Percentiles rank a stretch among this genome's conserved stretches.
Conservation (phyloP, 768 basidiomycete genomes). For the Dioszegia aurantiaca region DNA sequence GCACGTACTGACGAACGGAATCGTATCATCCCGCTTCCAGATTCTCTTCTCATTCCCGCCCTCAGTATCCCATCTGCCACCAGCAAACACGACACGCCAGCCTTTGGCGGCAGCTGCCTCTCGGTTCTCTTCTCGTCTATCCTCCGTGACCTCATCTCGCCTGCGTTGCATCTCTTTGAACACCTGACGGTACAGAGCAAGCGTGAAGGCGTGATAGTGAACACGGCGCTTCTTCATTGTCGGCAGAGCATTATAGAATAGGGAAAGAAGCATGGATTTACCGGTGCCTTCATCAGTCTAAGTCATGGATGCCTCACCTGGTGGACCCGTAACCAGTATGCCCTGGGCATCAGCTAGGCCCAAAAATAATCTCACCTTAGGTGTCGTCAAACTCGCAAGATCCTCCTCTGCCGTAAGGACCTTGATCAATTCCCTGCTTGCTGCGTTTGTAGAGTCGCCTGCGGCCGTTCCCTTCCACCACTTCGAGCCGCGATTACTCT, state of each 20-base stretch:
- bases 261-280: constrained; percentile 60
- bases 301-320: constrained; percentile 35
- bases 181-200: constrained; percentile 60
- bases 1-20: constrained; percentile 50
- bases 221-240: constrained; percentile 60
- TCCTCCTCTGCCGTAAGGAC: constrained; percentile 59
- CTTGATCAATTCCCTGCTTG: constrained; percentile 52
- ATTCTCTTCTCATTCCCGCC: constrained; percentile 36
- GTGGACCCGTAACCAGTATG: constrained; percentile 58
- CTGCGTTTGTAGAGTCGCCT: constrained; percentile 12
- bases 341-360: constrained; percentile 52
- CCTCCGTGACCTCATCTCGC: constrained; percentile 17
- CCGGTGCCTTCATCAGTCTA: constrained; percentile 54
- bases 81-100: constrained; percentile 49
- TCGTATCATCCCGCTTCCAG: constrained; percentile 46
- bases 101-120: constrained; percentile 40
- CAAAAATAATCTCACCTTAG: constrained; percentile 55
- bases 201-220: constrained; percentile 62
- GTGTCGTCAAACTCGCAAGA: constrained; percentile 58
- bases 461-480: constrained; percentile 32
- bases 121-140: constrained; percentile 33
- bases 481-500: neutral
- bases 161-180: constrained; percentile 58
- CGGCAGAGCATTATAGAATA: constrained; percentile 61
- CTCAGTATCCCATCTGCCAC: constrained; percentile 47